Evolutionary conservation across 2,329 filamentous ascomycete species (phyloP).

Genomic region (Fusarium neocosmosporiellum): DNA sequence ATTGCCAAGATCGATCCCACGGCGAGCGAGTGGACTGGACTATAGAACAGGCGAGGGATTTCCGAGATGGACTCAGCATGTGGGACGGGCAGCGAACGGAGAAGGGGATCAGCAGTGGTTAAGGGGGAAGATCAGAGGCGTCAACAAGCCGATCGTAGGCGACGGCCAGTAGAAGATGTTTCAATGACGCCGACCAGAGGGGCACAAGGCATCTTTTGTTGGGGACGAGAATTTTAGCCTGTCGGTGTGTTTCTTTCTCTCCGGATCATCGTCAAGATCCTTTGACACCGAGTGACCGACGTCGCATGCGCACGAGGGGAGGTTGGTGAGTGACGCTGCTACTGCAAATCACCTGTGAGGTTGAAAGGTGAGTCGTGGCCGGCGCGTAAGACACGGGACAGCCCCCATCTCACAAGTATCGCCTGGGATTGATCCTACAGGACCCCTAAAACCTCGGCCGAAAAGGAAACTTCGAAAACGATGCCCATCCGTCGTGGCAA

Average conservation of each 20-base stretch:
- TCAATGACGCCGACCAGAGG: slow-evolving; percentile 10
- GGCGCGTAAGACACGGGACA: slow-evolving; percentile 23
- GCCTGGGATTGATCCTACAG: slow-evolving; percentile 8
- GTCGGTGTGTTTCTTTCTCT: slow-evolving; percentile 21
- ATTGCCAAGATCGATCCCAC: slow-evolving; percentile 32
- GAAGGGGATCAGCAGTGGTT: slow-evolving; percentile 35
- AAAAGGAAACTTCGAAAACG: slow-evolving; percentile 29
- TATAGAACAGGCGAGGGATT: slow-evolving; percentile 34
- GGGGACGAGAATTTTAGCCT: slow-evolving; percentile 22
- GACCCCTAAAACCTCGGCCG: slow-evolving; percentile 31
- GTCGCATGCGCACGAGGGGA: slow-evolving; percentile 10
- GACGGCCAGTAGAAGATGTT: slow-evolving; percentile 2
- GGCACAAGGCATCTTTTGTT: slow-evolving; percentile 5
- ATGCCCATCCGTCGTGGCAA: slow-evolving; percentile 9
- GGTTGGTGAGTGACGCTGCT: slow-evolving; percentile 15
- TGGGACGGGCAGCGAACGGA: slow-evolving; percentile 25
- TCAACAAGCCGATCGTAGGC: slow-evolving; percentile 33
- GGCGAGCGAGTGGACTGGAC: slow-evolving; percentile 21
- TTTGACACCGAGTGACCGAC: slow-evolving; percentile 10
- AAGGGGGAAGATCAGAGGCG: slow-evolving; percentile 29
- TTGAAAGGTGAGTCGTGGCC: slow-evolving; percentile 18
- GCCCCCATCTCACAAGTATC: slow-evolving; percentile 25
- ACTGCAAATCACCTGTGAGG: slow-evolving; percentile 16
- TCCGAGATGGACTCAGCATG: slow-evolving; percentile 30
- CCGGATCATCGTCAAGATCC: slow-evolving; percentile 33